Evolutionary conservation across 73 alveolate genomes (phyloP).

Genomic region (Symbiodinium pilosum): DNA sequence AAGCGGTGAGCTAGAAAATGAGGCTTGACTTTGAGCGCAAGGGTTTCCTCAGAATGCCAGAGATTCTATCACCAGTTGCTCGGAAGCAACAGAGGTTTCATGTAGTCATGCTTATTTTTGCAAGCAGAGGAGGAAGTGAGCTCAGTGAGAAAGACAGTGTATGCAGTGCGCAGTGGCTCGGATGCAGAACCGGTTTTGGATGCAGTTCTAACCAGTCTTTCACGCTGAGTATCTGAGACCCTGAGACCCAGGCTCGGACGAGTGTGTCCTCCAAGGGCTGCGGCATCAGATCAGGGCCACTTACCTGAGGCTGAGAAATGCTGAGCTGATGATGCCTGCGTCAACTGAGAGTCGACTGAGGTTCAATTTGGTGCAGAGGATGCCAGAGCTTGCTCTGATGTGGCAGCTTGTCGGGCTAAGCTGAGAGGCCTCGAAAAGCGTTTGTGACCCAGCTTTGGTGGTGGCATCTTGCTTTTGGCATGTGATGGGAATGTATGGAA

Average conservation of each 20-base stretch:
- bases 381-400: neutral
- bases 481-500: too few relatives aligned
- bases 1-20: neutral
- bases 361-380: conserved; percentile 56
- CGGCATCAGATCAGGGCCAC: conserved; percentile 60
- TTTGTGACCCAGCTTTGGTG: neutral
- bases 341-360: neutral
- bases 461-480: too few relatives aligned
- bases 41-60: conserved; percentile 60
- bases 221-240: neutral
- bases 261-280: conserved; percentile 36
- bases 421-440: conserved; percentile 35
- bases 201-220: neutral
- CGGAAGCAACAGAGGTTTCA: neutral
- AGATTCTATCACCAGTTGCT: conserved; percentile 22
- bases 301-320: neutral
- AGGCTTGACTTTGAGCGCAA: conserved; percentile 82
- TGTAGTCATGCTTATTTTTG: neutral
- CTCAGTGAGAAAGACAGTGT: neutral
- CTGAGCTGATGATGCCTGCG: neutral
- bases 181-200: neutral
- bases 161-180: conserved; percentile 11
- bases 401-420: conserved; percentile 39
- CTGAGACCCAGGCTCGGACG: conserved; percentile 26
- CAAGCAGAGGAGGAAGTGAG: conserved; percentile 39